Base-by-base conservation (phyloP, 371 early-diverging fungal species). In the Cokeromyces recurvatus region DNA sequence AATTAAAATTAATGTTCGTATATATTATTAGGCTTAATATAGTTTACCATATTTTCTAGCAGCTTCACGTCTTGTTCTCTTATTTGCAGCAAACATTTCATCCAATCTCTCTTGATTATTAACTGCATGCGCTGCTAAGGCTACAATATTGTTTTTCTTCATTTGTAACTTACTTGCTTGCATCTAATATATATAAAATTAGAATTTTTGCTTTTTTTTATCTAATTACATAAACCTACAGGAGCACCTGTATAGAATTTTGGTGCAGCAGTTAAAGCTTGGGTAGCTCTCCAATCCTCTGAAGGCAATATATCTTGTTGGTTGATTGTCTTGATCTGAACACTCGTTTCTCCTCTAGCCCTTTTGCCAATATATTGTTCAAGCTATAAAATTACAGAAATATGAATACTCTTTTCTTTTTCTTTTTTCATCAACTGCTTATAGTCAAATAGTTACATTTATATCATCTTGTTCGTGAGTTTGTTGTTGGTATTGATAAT, bases 91-190 rank as follows among this genome's bases (percentile, higher is more conserved):
- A 70, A 78, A 81, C 29, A 71, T 70, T 43, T 86, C 87, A 22
- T 78, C 73, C 27, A 90, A 43, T 37, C 74, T 75, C 21, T 70
- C 66, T 52, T 82, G 84, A 52, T 78, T 82, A 19, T 73, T 78
- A 38, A 82, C 74, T 15, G 90, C 86, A 53, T 87, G 86, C 24
- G 80, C 77, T 12, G 86, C 87, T 38, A 90, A 56, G 15, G 82
- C 85, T 82, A 88, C 82, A 53, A 89, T 79, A 43, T 90, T 90
- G 68, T 89, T 85, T 51, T 79, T 86, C 32, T 79, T 80, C 57
- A 81, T 82, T 60, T 87, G 85, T 31, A 59, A 27, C 53, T 67
- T 64, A 62, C 59, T 63, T 39, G 78, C 77, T 57, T 55, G 27
- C 36, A 65, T 52, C 66, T 58, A 51, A 14, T 6, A 9, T 34